Conservation (phyloP, 805 yeast genomes). For the Candida germanica region DNA sequence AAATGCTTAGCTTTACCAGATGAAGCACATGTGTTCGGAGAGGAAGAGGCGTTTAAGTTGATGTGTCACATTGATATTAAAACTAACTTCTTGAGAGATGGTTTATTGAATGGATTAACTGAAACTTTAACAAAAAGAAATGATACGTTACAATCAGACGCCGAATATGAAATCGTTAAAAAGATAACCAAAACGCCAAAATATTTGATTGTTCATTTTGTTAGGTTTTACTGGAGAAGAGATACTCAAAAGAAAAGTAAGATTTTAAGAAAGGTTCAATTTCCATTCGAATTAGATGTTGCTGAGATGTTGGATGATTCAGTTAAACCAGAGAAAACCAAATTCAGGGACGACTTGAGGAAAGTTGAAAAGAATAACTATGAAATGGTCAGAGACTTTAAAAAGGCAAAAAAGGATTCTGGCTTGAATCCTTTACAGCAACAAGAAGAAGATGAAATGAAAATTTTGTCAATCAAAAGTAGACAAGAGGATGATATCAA, state of each 20-base stretch:
- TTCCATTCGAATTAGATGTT: constrained; percentile 90
- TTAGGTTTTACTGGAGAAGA: constrained; percentile 94
- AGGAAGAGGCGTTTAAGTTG: constrained; percentile 64
- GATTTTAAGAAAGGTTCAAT: constrained; percentile 88
- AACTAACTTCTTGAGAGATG: constrained; percentile 87
- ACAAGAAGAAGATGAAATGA: constrained; percentile 52
- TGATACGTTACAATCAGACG: constrained; percentile 63
- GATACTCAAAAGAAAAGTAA: constrained; percentile 89
- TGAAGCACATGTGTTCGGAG: constrained; percentile 11
- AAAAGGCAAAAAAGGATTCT: constrained; percentile 46
- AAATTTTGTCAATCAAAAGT: constrained; percentile 42
- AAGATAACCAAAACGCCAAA: constrained; percentile 79
- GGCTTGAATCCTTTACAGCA: constrained; percentile 50
- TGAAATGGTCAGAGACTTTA: constrained; percentile 70
- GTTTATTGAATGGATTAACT: constrained; percentile 66
- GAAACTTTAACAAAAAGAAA: constrained; percentile 79
- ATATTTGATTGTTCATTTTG: constrained; percentile 84
- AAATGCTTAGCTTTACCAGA: constrained; percentile 53
- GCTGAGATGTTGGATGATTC: constrained; percentile 83
- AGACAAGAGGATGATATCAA: constrained; percentile 51
- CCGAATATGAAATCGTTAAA: constrained; percentile 60
- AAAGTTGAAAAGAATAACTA: constrained; percentile 69
- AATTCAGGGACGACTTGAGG: constrained; percentile 73
- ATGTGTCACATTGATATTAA: constrained; percentile 83
- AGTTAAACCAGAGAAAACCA: constrained; percentile 61